A percentile compares a stretch with the other conserved stretches of the same genome.
phyloP scores from a whole-genome alignment of 306 rosid genomes.

The Sphenostylis stenocarpa region DNA sequence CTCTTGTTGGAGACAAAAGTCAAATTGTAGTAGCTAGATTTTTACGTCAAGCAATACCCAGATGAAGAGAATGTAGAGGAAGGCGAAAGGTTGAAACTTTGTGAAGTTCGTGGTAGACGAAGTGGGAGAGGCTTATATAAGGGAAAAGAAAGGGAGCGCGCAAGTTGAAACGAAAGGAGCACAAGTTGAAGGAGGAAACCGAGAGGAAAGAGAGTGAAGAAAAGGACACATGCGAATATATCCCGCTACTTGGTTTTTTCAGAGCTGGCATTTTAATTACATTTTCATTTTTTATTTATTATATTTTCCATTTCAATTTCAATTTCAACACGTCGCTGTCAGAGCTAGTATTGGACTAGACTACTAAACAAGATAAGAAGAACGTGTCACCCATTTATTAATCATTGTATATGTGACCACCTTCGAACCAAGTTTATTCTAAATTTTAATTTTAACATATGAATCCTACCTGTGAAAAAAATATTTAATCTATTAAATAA shows the following conservation, averaged over 20 bases:
- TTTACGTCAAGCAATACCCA: neutral
- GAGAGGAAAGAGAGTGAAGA: slow-evolving; percentile 46
- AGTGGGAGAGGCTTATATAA: slow-evolving; percentile 14
- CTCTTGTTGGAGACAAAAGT: neutral
- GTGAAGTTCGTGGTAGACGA: neutral
- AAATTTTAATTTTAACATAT: too few relatives aligned
- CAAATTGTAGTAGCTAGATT: neutral
- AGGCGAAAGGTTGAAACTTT: neutral
- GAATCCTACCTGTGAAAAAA: too few relatives aligned
- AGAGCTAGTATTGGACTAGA: neutral
- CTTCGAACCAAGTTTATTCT: too few relatives aligned
- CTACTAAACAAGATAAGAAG: neutral
- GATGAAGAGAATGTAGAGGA: neutral
- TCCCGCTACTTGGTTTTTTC: neutral
- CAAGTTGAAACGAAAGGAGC: slow-evolving; percentile 2
- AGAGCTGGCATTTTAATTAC: slow-evolving; percentile 32
- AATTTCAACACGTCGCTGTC: slow-evolving; percentile 3
- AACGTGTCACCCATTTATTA: slow-evolving; percentile 18
- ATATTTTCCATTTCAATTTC: neutral
- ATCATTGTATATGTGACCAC: too few relatives aligned
- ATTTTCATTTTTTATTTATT: neutral
- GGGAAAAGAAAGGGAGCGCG: neutral
- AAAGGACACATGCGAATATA: slow-evolving; percentile 22
- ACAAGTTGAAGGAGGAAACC: slow-evolving; percentile 48
- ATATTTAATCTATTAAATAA: too few relatives aligned